Evolutionary conservation across 345 rosid genomes (phyloP).

Genomic region (Heritiera littoralis): DNA sequence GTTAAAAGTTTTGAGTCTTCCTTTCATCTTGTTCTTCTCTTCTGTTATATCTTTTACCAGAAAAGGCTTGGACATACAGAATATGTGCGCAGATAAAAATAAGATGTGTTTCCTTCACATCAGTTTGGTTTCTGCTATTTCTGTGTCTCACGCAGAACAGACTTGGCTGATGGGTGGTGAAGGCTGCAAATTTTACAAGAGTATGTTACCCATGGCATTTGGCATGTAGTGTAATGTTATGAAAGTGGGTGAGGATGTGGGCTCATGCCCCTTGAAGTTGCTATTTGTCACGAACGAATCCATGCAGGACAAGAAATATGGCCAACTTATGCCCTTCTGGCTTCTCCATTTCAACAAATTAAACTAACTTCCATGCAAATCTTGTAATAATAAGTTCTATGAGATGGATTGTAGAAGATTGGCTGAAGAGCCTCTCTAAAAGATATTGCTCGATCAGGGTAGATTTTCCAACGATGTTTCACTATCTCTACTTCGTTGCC

Average conservation of each 20-base stretch:
- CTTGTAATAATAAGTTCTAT: conserved; percentile 1
- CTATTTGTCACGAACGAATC: conserved; percentile 25
- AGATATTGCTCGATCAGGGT: neutral
- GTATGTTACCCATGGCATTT: conserved; percentile 23
- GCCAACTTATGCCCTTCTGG: neutral
- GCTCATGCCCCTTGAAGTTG: conserved; percentile 22
- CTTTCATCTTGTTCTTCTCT: conserved; percentile 6
- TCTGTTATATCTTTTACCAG: conserved; percentile 18
- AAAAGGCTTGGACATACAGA: conserved; percentile 26
- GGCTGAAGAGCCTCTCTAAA: neutral
- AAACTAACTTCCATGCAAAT: neutral
- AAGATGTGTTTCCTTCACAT: conserved; percentile 20
- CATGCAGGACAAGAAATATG: neutral
- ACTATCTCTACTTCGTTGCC: too few relatives aligned
- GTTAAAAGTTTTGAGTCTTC: neutral
- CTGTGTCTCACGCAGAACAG: conserved; percentile 22
- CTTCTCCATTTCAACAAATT: neutral
- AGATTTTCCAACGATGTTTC: neutral
- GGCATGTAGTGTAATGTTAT: conserved; percentile 28
- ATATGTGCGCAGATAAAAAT: conserved; percentile 5
- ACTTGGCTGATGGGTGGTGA: conserved; percentile 29
- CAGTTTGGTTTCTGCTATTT: conserved; percentile 15
- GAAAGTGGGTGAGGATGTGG: conserved; percentile 26
- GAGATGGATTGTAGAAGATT: neutral
- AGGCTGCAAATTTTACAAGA: conserved; percentile 20